phyloP scores from a whole-genome alignment of 2,329 filamentous ascomycete species.

The Colletotrichum sp. region DNA sequence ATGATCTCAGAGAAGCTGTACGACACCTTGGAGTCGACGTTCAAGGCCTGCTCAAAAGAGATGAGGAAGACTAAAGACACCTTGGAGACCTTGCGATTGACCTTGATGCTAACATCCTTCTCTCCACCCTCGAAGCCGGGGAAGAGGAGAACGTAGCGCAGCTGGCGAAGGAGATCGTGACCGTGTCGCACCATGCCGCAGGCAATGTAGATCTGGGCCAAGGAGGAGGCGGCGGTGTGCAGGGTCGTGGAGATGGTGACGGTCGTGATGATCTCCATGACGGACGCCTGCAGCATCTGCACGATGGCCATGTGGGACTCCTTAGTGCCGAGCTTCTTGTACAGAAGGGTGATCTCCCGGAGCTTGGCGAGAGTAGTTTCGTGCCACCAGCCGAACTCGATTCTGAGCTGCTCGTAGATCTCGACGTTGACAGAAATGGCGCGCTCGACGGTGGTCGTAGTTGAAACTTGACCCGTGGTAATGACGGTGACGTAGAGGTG shows the following conservation, averaged over 20 bases:
- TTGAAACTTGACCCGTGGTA: constrained; percentile 38
- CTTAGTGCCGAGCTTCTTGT: constrained; percentile 41
- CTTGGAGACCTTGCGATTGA: constrained; percentile 38
- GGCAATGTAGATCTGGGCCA: constrained; percentile 50
- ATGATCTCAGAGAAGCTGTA: constrained; percentile 46
- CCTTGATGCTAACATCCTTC: constrained; percentile 36
- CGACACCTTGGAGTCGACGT: constrained; percentile 31
- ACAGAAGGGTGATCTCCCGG: constrained; percentile 44
- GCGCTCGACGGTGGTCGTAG: constrained; percentile 38
- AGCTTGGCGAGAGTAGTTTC: constrained; percentile 48
- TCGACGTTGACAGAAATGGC: constrained; percentile 39
- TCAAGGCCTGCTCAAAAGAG: constrained; percentile 45
- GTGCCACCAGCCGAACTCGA: constrained; percentile 50
- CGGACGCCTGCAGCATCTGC: constrained; percentile 41
- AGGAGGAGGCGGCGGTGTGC: constrained; percentile 50
- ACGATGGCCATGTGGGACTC: constrained; percentile 42
- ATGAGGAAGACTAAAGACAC: constrained; percentile 49
- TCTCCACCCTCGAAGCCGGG: constrained; percentile 36
- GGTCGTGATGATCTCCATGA: constrained; percentile 43
- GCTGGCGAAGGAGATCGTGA: constrained; percentile 48
- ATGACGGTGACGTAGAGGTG: constrained; percentile 45
- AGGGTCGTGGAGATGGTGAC: constrained; percentile 46
- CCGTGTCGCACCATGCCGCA: constrained; percentile 43
- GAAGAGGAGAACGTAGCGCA: constrained; percentile 56
- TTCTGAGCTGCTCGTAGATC: constrained; percentile 44